Evolutionary conservation across 2,329 filamentous ascomycete species (phyloP).

Genomic region (Arthrobotrys megalospora): DNA sequence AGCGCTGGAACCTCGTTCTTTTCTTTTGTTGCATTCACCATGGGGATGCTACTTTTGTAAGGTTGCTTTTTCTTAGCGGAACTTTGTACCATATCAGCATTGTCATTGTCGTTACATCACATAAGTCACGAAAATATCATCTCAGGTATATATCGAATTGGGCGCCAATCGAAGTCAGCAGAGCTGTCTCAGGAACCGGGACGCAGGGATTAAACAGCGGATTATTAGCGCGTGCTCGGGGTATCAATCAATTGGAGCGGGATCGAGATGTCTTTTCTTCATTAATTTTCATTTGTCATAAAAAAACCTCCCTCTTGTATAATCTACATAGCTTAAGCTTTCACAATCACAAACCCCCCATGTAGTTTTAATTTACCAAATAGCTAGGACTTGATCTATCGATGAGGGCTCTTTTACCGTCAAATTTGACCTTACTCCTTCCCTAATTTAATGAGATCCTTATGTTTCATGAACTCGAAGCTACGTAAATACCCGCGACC

Average conservation of each 20-base stretch:
- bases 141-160: conserved; percentile 7
- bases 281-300: conserved; percentile 36
- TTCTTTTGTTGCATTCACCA: conserved; percentile 39
- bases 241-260: conserved; percentile 18
- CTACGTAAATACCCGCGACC: conserved; percentile 26
- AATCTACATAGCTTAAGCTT: conserved; percentile 45
- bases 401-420: conserved; percentile 22
- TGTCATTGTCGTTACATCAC: conserved; percentile 12
- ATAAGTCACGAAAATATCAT: conserved; percentile 23
- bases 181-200: conserved; percentile 20
- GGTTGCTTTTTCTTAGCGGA: conserved; percentile 9
- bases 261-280: conserved; percentile 28
- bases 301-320: conserved; percentile 16
- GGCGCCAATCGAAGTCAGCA: conserved; percentile 27
- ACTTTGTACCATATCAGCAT: conserved; percentile 52
- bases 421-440: background rate
- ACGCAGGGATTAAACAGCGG: conserved; percentile 3
- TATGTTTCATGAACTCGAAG: background rate
- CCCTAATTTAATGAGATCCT: conserved; percentile 3
- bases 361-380: conserved; percentile 51
- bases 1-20: conserved; percentile 24
- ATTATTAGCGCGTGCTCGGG: conserved; percentile 6
- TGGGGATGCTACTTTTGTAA: conserved; percentile 47
- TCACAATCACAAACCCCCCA: conserved; percentile 10
- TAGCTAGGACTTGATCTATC: conserved; percentile 33